Conservation (phyloP, 2,329 filamentous ascomycete species). For the Pseudogymnoascus pannorum region DNA sequence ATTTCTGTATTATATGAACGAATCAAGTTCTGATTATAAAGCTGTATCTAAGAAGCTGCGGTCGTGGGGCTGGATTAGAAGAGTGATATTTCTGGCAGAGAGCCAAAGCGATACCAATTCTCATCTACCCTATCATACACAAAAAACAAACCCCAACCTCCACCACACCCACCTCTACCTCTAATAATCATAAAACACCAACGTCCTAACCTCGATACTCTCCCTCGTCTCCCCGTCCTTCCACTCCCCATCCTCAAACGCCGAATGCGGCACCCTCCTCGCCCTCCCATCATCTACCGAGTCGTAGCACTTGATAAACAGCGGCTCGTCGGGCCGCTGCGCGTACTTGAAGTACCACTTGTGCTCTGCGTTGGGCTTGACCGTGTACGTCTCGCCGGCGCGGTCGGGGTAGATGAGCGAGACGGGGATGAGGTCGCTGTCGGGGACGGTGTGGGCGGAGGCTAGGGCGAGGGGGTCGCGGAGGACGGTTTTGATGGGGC, state of each 20-base stretch:
- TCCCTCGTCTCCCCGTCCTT: conserved; percentile 36
- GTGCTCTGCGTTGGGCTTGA: conserved; percentile 37
- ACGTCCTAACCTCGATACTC: conserved; percentile 49
- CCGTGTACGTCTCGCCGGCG: conserved; percentile 41
- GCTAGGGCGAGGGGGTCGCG: conserved; percentile 49
- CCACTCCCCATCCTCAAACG: conserved; percentile 44
- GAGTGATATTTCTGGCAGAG: no score
- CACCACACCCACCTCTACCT: no score
- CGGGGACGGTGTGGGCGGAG: conserved; percentile 41
- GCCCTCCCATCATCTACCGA: conserved; percentile 47
- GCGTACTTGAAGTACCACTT: conserved; percentile 47
- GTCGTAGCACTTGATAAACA: conserved; percentile 57
- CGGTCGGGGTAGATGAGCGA: conserved; percentile 45
- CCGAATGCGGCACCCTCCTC: conserved; percentile 46
- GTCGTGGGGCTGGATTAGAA: no score
- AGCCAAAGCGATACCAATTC: no score
- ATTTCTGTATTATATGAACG: no score
- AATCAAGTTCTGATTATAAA: no score
- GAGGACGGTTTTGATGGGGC: conserved; percentile 42
- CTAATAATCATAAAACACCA: conserved; percentile 40
- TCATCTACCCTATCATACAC: no score
- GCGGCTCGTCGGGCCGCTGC: conserved; percentile 45
- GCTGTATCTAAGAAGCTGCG: no score
- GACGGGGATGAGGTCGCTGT: conserved; percentile 42
- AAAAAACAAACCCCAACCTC: no score